Conservation (phyloP, 2,329 filamentous ascomycete species). For the Dothistroma septosporum region DNA sequence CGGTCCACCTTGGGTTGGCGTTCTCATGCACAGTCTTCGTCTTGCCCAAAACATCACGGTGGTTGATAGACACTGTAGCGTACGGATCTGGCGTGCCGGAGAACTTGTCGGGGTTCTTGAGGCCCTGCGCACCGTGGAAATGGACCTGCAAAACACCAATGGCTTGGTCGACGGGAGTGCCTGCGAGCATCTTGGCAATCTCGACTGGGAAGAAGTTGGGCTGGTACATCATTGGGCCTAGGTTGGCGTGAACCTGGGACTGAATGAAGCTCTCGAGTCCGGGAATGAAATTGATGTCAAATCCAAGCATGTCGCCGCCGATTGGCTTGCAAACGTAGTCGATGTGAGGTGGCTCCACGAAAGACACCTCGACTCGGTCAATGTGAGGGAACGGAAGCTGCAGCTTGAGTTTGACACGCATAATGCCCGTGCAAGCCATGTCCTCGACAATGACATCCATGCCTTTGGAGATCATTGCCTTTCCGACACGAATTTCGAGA, state of each 20-base stretch:
- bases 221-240: slow-evolving; percentile 96
- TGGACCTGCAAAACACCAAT: slow-evolving; percentile 91
- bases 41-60: slow-evolving; percentile 72
- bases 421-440: slow-evolving; percentile 91
- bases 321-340: slow-evolving; percentile 98
- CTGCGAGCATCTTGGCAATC: slow-evolving; percentile 95
- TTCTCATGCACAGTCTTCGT: slow-evolving; percentile 87
- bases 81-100: slow-evolving; percentile 90
- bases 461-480: slow-evolving; percentile 94
- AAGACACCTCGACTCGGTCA: slow-evolving; percentile 91
- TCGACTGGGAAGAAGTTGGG: slow-evolving; percentile 98
- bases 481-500: slow-evolving; percentile 88
- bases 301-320: slow-evolving; percentile 89
- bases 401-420: slow-evolving; percentile 96
- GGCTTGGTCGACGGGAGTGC: slow-evolving; percentile 88
- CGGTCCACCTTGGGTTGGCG: slow-evolving; percentile 86
- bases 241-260: slow-evolving; percentile 90
- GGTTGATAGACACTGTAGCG: slow-evolving; percentile 77
- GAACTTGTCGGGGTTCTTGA: slow-evolving; percentile 95
- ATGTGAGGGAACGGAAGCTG: slow-evolving; percentile 95
- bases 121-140: slow-evolving; percentile 81
- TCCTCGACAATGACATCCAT: slow-evolving; percentile 97
- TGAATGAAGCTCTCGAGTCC: slow-evolving; percentile 90
- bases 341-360: slow-evolving; percentile 80
- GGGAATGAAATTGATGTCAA: slow-evolving; percentile 98